phyloP scores from a whole-genome alignment of 768 basidiomycete genomes.

The Mycena vitilis region DNA sequence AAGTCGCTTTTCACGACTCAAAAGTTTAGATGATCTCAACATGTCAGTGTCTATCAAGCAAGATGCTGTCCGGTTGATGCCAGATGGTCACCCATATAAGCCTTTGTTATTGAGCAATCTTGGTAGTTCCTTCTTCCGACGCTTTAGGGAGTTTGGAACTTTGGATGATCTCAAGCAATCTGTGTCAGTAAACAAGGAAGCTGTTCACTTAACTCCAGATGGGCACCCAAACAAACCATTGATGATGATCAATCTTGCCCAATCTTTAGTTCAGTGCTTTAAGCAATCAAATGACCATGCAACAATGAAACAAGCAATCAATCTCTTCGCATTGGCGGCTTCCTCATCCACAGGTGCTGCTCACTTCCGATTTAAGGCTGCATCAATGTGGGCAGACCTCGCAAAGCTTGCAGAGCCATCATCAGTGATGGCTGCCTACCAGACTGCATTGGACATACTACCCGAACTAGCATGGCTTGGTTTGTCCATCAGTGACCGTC shows the following conservation, averaged over 20 bases:
- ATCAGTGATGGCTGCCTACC: background rate
- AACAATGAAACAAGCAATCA: background rate
- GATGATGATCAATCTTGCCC: no score
- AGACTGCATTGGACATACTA: background rate
- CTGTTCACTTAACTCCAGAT: no score
- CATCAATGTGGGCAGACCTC: background rate
- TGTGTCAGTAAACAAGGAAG: no score
- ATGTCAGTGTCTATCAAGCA: no score
- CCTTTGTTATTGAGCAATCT: background rate
- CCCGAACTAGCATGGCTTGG: background rate
- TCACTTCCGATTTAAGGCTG: background rate
- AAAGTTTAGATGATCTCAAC: no score
- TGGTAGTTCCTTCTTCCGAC: background rate
- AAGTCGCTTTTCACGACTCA: no score
- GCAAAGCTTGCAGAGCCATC: background rate
- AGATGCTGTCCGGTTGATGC: no score
- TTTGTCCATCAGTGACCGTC: background rate
- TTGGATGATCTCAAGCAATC: background rate
- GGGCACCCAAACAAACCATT: no score
- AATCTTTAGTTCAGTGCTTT: no score
- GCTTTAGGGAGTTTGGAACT: background rate
- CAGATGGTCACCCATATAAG: no score
- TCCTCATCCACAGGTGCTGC: background rate
- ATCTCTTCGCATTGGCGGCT: background rate
- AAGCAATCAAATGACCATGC: no score